These are phyloP conservation scores for Xenoacremonium recifei DNA, from an alignment of 2,329 filamentous ascomycete species.

Conservation along the genomic window DNA sequence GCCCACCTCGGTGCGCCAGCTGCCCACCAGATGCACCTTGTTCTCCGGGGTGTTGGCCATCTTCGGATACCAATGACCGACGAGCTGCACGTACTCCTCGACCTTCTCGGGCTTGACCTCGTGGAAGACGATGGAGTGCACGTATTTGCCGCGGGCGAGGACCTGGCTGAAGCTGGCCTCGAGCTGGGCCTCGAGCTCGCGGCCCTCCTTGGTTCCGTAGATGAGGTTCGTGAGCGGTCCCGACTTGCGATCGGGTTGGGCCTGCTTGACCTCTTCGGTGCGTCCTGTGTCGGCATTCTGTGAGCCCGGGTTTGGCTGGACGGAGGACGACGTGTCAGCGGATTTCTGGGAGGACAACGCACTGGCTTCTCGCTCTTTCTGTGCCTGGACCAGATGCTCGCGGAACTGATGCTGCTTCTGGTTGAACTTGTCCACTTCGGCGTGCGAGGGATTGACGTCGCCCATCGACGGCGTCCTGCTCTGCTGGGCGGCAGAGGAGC, in stretches of 20 bases:
- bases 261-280: slow-evolving; percentile 55
- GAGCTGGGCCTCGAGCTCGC: slow-evolving; percentile 92
- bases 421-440: slow-evolving; percentile 74
- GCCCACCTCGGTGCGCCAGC: slow-evolving; percentile 96
- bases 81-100: slow-evolving; percentile 87
- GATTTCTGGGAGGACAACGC: slow-evolving; percentile 45
- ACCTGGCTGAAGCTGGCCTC: slow-evolving; percentile 96
- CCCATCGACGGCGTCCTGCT: slow-evolving; percentile 71
- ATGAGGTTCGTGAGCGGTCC: slow-evolving; percentile 82
- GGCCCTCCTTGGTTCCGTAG: slow-evolving; percentile 94
- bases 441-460: slow-evolving; percentile 68
- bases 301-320: slow-evolving; percentile 38
- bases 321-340: slow-evolving; percentile 44
- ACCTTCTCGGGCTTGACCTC: slow-evolving; percentile 94
- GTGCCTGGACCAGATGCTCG: slow-evolving; percentile 72
- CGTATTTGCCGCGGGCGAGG: slow-evolving; percentile 92
- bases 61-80: slow-evolving; percentile 87
- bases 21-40: slow-evolving; percentile 93
- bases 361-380: slow-evolving; percentile 88
- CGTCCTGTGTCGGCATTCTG: slow-evolving; percentile 33
- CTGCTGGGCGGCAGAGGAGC: slow-evolving; percentile 47
- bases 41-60: slow-evolving; percentile 85
- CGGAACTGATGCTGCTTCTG: slow-evolving; percentile 83
- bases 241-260: slow-evolving; percentile 62
- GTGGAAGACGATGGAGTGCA: slow-evolving; percentile 96